Conservation (phyloP, 2,329 filamentous ascomycete species). For the Penicillium hesseltinei region DNA sequence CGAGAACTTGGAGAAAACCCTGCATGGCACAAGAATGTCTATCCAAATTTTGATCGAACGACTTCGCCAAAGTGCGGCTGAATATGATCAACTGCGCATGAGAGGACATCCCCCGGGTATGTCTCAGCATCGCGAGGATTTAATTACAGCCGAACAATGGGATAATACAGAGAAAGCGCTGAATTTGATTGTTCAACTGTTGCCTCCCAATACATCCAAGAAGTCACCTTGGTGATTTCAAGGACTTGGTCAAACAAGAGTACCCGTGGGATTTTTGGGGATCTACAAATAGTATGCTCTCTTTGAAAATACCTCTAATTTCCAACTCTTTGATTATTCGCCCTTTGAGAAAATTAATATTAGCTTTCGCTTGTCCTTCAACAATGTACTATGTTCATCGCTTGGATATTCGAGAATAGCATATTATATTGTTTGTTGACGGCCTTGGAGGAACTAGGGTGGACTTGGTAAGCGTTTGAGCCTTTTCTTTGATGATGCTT, state of each 20-base stretch:
- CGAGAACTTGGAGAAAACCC: background rate
- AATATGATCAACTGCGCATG: background rate
- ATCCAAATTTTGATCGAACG: background rate
- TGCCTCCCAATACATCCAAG: too few species aligned
- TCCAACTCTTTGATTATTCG: background rate
- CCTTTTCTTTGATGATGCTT: background rate
- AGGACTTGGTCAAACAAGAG: background rate
- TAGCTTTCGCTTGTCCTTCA: background rate
- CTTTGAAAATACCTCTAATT: background rate
- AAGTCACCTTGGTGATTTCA: background rate
- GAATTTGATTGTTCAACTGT: background rate
- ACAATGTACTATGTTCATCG: background rate
- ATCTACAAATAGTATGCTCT: background rate
- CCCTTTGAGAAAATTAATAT: background rate
- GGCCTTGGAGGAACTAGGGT: too few species aligned
- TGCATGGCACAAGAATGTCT: background rate
- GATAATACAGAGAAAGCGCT: background rate
- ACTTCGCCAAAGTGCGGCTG: background rate
- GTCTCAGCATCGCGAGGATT: background rate
- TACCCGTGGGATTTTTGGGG: background rate
- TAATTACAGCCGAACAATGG: background rate
- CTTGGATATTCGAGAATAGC: background rate
- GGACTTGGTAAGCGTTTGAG: background rate
- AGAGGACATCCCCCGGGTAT: fast-evolving
- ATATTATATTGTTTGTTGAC: background rate